A percentile compares a stretch with the other conserved stretches of the same genome.
Evolutionary conservation across 495 filamentous ascomycete genomes (phyloP).

Genomic region (Penicillium canescens): DNA sequence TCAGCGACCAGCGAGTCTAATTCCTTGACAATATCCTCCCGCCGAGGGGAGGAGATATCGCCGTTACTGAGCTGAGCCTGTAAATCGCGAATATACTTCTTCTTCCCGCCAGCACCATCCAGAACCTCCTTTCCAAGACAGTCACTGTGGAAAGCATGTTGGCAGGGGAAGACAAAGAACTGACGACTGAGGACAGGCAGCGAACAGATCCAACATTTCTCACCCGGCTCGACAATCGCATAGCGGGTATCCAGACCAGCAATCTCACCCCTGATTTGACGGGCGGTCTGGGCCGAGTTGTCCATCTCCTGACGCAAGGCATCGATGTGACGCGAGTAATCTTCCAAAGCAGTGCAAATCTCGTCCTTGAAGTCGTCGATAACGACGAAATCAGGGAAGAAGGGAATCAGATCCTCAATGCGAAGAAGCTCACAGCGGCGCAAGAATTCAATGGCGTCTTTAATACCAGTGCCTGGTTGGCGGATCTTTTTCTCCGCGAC

Average conservation of each 20-base stretch:
- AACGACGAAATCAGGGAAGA: conserved; percentile 98
- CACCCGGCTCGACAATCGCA: conserved; percentile 94
- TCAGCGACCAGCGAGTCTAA: conserved; percentile 83
- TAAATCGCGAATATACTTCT: conserved; percentile 78
- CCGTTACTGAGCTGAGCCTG: conserved; percentile 78
- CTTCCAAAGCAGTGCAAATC: conserved; percentile 89
- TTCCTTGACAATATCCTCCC: conserved; percentile 84
- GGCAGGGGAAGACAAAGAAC: conserved; percentile 98
- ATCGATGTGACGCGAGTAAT: conserved; percentile 89
- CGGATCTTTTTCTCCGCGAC: conserved; percentile 91
- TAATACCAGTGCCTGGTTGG: conserved; percentile 77
- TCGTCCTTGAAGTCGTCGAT: conserved; percentile 99
- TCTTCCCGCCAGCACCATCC: conserved; percentile 70
- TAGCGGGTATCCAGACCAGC: conserved; percentile 81
- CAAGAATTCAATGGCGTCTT: conserved; percentile 92
- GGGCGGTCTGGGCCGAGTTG: conserved; percentile 80
- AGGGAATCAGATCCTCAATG: conserved; percentile 96
- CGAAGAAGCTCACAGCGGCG: conserved; percentile 85
- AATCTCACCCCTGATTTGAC: conserved; percentile 86
- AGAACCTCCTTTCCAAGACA: conserved; percentile 84
- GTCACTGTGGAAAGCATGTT: conserved; percentile 95
- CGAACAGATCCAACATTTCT: conserved; percentile 85
- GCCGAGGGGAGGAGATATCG: conserved; percentile 58
- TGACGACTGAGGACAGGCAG: conserved; percentile 83
- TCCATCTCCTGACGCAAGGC: conserved; percentile 94